Evolutionary conservation across 2,329 filamentous ascomycete genomes (phyloP).

Genomic region (Pseudogymnoascus sp.): DNA sequence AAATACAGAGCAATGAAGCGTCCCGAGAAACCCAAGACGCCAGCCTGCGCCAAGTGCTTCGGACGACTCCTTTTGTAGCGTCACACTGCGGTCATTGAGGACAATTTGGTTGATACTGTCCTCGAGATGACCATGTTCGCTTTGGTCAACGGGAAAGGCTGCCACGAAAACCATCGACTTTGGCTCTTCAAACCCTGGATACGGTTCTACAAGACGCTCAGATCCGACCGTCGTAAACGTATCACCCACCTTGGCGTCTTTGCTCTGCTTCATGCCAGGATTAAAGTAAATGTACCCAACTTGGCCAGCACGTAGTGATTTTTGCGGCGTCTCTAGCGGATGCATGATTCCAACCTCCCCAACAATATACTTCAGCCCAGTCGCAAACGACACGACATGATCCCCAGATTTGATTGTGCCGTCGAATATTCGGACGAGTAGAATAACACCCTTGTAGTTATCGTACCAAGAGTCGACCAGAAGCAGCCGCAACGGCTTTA

Average conservation of each 20-base stretch:
- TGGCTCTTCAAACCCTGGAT: slow-evolving; percentile 91
- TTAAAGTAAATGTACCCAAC: slow-evolving; percentile 97
- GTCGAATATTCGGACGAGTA: slow-evolving; percentile 87
- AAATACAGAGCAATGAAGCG: slow-evolving; percentile 96
- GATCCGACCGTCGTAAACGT: slow-evolving; percentile 80
- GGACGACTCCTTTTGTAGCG: slow-evolving; percentile 86
- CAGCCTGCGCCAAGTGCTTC: slow-evolving; percentile 91
- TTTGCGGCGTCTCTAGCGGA: slow-evolving; percentile 76
- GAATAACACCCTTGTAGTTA: slow-evolving; percentile 85
- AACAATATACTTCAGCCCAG: slow-evolving; percentile 81
- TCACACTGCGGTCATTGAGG: slow-evolving; percentile 91
- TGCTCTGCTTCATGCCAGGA: slow-evolving; percentile 93
- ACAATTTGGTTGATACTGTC: slow-evolving; percentile 92
- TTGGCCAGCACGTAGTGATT: slow-evolving; percentile 76
- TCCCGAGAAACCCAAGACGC: slow-evolving; percentile 92
- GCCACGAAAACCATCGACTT: slow-evolving; percentile 99
- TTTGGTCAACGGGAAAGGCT: slow-evolving; percentile 87
- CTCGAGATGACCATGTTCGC: slow-evolving; percentile 77
- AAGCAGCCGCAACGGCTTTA: slow-evolving; percentile 70
- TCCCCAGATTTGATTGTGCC: slow-evolving; percentile 78
- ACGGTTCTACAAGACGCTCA: slow-evolving; percentile 68
- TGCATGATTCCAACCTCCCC: slow-evolving; percentile 98
- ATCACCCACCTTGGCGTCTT: slow-evolving; percentile 93
- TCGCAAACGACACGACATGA: slow-evolving; percentile 79
- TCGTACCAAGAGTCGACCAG: slow-evolving; percentile 99